phyloP scores from a whole-genome alignment of 495 filamentous ascomycete genomes.

The Penicillium turbatum region DNA sequence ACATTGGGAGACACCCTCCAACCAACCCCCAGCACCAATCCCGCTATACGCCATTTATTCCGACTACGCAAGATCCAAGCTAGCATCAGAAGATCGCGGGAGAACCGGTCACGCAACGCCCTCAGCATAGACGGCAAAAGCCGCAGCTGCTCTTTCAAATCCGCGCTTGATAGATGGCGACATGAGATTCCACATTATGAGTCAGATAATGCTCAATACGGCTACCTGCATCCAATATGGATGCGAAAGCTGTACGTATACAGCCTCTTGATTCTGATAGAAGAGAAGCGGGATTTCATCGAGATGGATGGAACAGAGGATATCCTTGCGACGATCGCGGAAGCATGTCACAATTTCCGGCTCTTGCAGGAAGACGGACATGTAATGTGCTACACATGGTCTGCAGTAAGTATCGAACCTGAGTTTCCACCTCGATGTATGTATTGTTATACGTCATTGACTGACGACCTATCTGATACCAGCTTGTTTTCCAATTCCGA shows the following conservation, averaged over 20 bases:
- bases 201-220: constrained; percentile 19
- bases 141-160: constrained; percentile 22
- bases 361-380: constrained; percentile 32
- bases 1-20: constrained; percentile 27
- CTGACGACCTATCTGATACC: background rate
- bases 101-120: constrained; percentile 10
- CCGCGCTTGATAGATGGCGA: constrained; percentile 28
- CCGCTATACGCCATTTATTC: constrained; percentile 28
- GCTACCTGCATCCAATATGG: constrained; percentile 30
- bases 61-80: constrained; percentile 32
- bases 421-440: background rate
- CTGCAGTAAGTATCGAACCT: constrained; percentile 22
- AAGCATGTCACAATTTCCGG: constrained; percentile 29
- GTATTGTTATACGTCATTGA: background rate
- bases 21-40: constrained; percentile 18
- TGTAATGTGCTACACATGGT: constrained; percentile 36
- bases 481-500: constrained; percentile 35
- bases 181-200: constrained; percentile 33
- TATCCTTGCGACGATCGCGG: constrained; percentile 26
- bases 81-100: constrained; percentile 27
- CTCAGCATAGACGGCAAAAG: constrained; percentile 12
- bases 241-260: constrained; percentile 35
- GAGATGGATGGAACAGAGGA: constrained; percentile 27
- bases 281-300: constrained; percentile 26
- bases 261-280: constrained; percentile 31